Conservation (phyloP, 2,329 filamentous ascomycete genomes). For the Podosphaera aphanis region DNA sequence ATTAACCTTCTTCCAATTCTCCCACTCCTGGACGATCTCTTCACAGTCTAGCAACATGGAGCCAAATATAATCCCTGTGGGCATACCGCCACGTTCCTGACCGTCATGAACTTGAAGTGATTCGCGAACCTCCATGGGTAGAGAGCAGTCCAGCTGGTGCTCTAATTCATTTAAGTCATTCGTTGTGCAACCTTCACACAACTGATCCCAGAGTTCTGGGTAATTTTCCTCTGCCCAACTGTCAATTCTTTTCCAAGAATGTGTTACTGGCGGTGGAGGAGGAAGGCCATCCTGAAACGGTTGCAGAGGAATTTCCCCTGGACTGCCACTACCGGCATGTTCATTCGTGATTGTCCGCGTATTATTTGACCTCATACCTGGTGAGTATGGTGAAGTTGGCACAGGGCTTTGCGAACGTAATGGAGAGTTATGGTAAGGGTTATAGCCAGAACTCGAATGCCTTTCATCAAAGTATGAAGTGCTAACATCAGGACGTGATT, state of each 20-base stretch:
- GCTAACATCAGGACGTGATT: conserved; percentile 67
- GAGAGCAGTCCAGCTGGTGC: conserved; percentile 79
- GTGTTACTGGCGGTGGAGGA: conserved; percentile 62
- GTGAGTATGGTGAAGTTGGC: conserved; percentile 57
- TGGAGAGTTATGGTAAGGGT: conserved; percentile 23
- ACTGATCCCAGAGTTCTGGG: conserved; percentile 76
- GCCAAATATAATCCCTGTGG: conserved; percentile 80
- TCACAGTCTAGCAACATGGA: conserved; percentile 95
- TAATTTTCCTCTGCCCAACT: conserved; percentile 88
- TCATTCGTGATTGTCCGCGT: conserved; percentile 40
- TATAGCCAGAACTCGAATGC: conserved; percentile 25
- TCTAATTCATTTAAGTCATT: conserved; percentile 96
- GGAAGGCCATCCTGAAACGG: conserved; percentile 80
- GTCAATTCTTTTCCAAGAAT: conserved; percentile 91
- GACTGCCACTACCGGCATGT: conserved; percentile 46
- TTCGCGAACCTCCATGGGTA: conserved; percentile 82
- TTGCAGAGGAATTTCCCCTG: conserved; percentile 86
- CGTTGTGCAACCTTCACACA: conserved; percentile 72
- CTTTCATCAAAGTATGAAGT: conserved; percentile 58
- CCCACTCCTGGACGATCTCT: conserved; percentile 94
- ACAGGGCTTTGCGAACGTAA: conserved; percentile 27
- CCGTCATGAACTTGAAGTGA: conserved; percentile 81
- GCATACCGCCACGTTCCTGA: conserved; percentile 79
- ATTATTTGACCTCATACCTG: conserved; percentile 61
- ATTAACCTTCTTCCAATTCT: conserved; percentile 86